phyloP scores from a whole-genome alignment of 1,284 basidiomycete species.

The Apiotrichum sp. region DNA sequence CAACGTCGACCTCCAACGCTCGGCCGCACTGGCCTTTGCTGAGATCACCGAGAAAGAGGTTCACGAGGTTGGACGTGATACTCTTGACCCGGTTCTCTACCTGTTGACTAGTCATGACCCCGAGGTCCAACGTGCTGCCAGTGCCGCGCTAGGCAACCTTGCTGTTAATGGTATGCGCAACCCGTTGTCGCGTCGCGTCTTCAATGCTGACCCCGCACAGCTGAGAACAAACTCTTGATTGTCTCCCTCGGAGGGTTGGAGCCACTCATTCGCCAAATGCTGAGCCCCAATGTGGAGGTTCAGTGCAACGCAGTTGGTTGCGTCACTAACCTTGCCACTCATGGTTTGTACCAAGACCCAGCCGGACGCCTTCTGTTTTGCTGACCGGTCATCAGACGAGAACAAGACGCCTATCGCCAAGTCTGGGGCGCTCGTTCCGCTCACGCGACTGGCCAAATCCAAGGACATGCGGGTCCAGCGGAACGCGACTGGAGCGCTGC shows the following conservation, averaged over 20 bases:
- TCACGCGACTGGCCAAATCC: slow-evolving; percentile 91
- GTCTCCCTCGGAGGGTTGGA: slow-evolving; percentile 97
- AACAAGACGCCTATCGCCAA: slow-evolving; percentile 99
- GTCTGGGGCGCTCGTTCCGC: slow-evolving; percentile 92
- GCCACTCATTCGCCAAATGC: slow-evolving; percentile 97
- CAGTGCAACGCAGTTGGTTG: slow-evolving; percentile 99
- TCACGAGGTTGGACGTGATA: slow-evolving; percentile 91
- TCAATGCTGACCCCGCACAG: slow-evolving; percentile 54
- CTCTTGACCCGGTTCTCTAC: slow-evolving; percentile 96
- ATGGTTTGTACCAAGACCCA: too few species aligned
- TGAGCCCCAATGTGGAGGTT: slow-evolving; percentile 97
- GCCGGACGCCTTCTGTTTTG: too few species aligned
- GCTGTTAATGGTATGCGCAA: slow-evolving; percentile 89
- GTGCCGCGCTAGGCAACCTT: slow-evolving; percentile 95
- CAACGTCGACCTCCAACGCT: slow-evolving; percentile 98
- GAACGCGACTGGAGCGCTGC: slow-evolving; percentile 93
- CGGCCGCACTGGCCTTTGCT: slow-evolving; percentile 95
- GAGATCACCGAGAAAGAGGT: slow-evolving; percentile 99
- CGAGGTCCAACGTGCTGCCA: slow-evolving; percentile 96
- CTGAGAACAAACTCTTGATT: slow-evolving; percentile 98
- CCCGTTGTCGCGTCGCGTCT: too few species aligned
- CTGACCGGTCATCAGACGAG: slow-evolving; percentile 80
- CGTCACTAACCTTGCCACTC: slow-evolving; percentile 97
- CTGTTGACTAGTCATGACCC: slow-evolving; percentile 96
- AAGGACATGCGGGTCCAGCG: slow-evolving; percentile 99